Conservation (phyloP, 352 stramenopile genomes). For the Globisporangium sylvaticum region DNA sequence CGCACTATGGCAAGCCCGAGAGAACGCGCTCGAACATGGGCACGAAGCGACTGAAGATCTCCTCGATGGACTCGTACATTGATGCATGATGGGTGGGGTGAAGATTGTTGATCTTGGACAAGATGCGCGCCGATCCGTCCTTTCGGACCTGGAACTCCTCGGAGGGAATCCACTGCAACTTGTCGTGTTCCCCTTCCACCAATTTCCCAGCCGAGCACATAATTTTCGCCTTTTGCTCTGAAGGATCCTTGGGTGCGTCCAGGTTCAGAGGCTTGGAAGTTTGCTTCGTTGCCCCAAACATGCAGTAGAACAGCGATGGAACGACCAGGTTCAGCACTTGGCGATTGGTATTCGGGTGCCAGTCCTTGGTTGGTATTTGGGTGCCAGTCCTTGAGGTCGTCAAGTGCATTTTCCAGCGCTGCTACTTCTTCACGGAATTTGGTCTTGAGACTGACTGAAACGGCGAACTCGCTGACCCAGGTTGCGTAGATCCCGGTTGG, state of each 20-base stretch:
- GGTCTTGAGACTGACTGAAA: constrained; percentile 18
- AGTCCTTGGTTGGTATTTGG: too few relatives aligned
- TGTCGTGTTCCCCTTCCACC: too few relatives aligned
- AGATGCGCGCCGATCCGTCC: constrained; percentile 17
- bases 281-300: constrained; percentile 30
- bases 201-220: background rate
- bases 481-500: background rate
- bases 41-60: constrained; percentile 32
- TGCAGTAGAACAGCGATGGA: constrained; percentile 55
- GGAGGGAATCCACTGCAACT: constrained; percentile 37
- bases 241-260: background rate
- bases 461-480: constrained; percentile 35
- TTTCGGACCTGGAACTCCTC: constrained; percentile 24
- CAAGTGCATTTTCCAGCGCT: constrained; percentile 29
- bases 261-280: background rate
- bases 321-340: constrained; percentile 55
- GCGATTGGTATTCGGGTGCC: constrained; percentile 40
- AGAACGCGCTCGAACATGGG: constrained; percentile 37
- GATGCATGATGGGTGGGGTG: constrained; percentile 19
- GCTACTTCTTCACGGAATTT: constrained; percentile 27
- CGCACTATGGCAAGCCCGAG: background rate
- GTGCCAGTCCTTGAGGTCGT: too few relatives aligned
- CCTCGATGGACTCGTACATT: constrained; percentile 29
- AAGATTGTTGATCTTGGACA: constrained; percentile 57
- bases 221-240: constrained; percentile 28